Conservation (phyloP, 2,329 filamentous ascomycete species). For the Sphaerulina vaccinii region DNA sequence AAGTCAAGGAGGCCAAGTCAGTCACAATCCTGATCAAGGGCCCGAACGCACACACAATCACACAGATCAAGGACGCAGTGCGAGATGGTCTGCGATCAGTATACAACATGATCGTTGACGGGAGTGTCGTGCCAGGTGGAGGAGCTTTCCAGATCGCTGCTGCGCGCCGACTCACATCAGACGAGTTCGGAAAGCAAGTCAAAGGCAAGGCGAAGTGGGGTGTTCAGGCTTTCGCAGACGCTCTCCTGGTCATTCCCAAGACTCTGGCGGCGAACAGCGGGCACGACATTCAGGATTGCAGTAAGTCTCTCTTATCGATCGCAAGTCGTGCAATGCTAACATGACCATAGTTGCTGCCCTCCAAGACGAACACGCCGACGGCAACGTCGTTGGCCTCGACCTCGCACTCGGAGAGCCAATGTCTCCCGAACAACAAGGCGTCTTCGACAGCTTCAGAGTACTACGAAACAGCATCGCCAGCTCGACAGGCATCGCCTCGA, state of each 20-base stretch:
- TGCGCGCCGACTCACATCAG: constrained; percentile 80
- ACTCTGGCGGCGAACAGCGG: constrained; percentile 94
- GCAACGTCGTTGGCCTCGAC: constrained; percentile 82
- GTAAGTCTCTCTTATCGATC: constrained; percentile 55
- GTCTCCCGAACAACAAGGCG: constrained; percentile 88
- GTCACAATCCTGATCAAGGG: constrained; percentile 98
- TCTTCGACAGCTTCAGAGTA: constrained; percentile 95
- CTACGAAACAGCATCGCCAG: constrained; percentile 91
- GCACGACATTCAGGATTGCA: constrained; percentile 92
- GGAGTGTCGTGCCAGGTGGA: constrained; percentile 88
- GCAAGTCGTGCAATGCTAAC: constrained; percentile 15
- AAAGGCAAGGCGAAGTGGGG: constrained; percentile 99
- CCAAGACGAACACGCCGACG: constrained; percentile 81
- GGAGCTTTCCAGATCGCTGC: constrained; percentile 96
- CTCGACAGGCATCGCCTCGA: constrained; percentile 90
- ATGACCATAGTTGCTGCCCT: constrained; percentile 69
- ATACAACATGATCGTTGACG: constrained; percentile 99
- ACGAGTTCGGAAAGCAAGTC: constrained; percentile 81
- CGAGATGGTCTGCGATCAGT: constrained; percentile 92
- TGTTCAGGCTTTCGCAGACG: constrained; percentile 91
- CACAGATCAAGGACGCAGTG: constrained; percentile 94
- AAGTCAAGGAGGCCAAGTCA: constrained; percentile 97
- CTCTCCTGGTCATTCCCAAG: constrained; percentile 93
- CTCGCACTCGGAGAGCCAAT: constrained; percentile 85
- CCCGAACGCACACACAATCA: constrained; percentile 93